These are phyloP conservation scores for Talaromyces sp. DNA, from an alignment of 2,329 filamentous ascomycete genomes.

Conservation along the genomic window DNA sequence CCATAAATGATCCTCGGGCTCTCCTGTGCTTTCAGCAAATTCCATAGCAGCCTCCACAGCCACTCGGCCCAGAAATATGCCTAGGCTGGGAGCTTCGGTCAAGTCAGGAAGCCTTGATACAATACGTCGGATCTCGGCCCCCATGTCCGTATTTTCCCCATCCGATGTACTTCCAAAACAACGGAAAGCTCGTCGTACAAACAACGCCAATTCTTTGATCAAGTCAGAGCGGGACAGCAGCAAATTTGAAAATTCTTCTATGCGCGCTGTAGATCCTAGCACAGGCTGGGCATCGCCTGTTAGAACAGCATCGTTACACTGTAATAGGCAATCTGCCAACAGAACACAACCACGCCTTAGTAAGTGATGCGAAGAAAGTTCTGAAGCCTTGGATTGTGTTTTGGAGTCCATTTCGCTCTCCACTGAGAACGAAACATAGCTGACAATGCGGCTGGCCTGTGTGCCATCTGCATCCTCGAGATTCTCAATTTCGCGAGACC, in stretches of 20 bases:
- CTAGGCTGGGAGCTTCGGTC: conserved; percentile 24
- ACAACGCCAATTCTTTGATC: conserved; percentile 37
- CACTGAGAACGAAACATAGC: conserved; percentile 25
- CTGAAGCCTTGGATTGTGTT: background rate
- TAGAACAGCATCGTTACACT: conserved; percentile 27
- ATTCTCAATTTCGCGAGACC: conserved; percentile 25
- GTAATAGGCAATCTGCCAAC: conserved; percentile 33
- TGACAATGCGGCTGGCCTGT: conserved; percentile 31
- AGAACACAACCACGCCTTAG: conserved; percentile 38
- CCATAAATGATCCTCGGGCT: conserved; percentile 43
- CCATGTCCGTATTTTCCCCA: conserved; percentile 25
- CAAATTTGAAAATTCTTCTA: conserved; percentile 34
- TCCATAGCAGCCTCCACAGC: conserved; percentile 45
- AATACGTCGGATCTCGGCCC: conserved; percentile 30
- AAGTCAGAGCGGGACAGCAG: conserved; percentile 34
- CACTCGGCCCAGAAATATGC: conserved; percentile 36
- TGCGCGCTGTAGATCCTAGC: conserved; percentile 20
- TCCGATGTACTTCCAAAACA: conserved; percentile 33
- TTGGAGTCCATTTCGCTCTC: conserved; percentile 26
- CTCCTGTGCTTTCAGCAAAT: conserved; percentile 42
- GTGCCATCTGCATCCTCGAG: conserved; percentile 18
- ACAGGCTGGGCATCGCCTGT: conserved; percentile 8
- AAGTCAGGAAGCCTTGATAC: conserved; percentile 29
- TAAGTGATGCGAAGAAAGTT: conserved; percentile 24
- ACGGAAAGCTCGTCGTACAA: conserved; percentile 38